Evolutionary conservation across 306 rosid genomes (phyloP).

Genomic region (Vicia sativa): DNA sequence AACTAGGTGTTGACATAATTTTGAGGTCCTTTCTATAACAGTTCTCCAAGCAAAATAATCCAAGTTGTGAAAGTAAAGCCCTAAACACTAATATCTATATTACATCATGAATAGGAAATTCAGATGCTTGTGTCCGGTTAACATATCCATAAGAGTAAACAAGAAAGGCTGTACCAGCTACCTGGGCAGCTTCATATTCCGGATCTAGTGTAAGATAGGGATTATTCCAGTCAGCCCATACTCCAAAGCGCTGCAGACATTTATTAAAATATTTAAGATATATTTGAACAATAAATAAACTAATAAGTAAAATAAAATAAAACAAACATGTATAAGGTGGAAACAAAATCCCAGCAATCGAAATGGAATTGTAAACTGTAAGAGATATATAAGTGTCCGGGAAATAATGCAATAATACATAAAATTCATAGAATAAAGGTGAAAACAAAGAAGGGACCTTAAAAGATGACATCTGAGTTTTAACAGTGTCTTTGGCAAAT

Average conservation of each 20-base stretch:
- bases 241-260: slow-evolving; percentile 90
- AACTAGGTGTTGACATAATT: slow-evolving; percentile 32
- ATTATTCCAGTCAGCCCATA: slow-evolving; percentile 99
- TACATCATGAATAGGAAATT: slow-evolving; percentile 30
- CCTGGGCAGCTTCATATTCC: slow-evolving; percentile 99
- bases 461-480: slow-evolving; percentile 90
- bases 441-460: slow-evolving; percentile 57
- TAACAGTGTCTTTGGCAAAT: slow-evolving; percentile 91
- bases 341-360: slow-evolving; percentile 1
- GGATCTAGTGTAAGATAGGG: slow-evolving; percentile 93
- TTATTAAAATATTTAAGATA: slow-evolving; percentile 45
- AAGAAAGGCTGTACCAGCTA: slow-evolving; percentile 55
- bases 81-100: slow-evolving; percentile 2
- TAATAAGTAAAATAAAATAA: background rate
- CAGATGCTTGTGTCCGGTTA: slow-evolving; percentile 24
- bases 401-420: slow-evolving; percentile 10
- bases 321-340: background rate
- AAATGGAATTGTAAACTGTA: slow-evolving; percentile 11
- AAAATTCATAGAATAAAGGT: slow-evolving; percentile 30
- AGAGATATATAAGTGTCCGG: background rate
- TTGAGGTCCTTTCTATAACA: slow-evolving; percentile 26
- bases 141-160: slow-evolving; percentile 32
- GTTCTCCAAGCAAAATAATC: slow-evolving; percentile 26
- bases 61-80: slow-evolving; percentile 20
- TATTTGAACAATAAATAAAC: background rate